These are phyloP conservation scores for Fomitiporia mediterranea DNA, from an alignment of 1,284 basidiomycete genomes.

Conservation along the genomic window DNA sequence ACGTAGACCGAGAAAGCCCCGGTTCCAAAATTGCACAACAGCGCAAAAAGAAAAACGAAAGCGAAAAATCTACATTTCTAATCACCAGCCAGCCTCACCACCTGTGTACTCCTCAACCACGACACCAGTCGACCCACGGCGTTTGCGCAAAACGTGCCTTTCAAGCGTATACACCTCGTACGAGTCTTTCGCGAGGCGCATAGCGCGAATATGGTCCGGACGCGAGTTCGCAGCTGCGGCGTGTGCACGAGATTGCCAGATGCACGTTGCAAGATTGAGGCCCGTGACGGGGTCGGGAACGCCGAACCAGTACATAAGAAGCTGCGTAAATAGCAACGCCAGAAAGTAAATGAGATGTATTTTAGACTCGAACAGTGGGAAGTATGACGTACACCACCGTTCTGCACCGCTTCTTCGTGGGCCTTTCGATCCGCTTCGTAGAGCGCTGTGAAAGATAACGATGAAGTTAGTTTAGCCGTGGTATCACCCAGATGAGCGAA, in stretches of 20 bases:
- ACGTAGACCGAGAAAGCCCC: not conserved
- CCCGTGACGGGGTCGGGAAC: slow-evolving; percentile 71
- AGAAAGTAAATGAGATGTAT: slow-evolving; percentile 13
- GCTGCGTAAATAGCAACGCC: slow-evolving; percentile 34
- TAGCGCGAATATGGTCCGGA: slow-evolving; percentile 78
- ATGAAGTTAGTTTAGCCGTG: too few species aligned
- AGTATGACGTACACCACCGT: slow-evolving; percentile 62
- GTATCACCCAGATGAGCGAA: too few species aligned
- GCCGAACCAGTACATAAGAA: slow-evolving; percentile 88
- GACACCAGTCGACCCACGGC: slow-evolving; percentile 50
- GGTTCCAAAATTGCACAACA: not conserved
- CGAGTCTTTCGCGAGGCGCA: slow-evolving; percentile 70
- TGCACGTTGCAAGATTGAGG: slow-evolving; percentile 90
- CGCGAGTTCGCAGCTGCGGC: slow-evolving; percentile 76
- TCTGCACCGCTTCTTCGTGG: slow-evolving; percentile 85
- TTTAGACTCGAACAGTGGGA: not conserved
- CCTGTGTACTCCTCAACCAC: slow-evolving; percentile 55
- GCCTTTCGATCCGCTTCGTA: slow-evolving; percentile 83
- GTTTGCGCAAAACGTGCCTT: slow-evolving; percentile 67
- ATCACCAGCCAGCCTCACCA: slow-evolving; percentile 69
- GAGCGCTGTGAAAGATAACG: too few species aligned
- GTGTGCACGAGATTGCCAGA: slow-evolving; percentile 85
- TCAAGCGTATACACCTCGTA: slow-evolving; percentile 81
- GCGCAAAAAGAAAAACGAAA: not conserved
- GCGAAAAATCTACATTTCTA: too few species aligned